Evolutionary conservation across 805 yeast species (phyloP), one percentile per base, ranked within the genome.

Genomic region (Candida tammaniensis): DNA sequence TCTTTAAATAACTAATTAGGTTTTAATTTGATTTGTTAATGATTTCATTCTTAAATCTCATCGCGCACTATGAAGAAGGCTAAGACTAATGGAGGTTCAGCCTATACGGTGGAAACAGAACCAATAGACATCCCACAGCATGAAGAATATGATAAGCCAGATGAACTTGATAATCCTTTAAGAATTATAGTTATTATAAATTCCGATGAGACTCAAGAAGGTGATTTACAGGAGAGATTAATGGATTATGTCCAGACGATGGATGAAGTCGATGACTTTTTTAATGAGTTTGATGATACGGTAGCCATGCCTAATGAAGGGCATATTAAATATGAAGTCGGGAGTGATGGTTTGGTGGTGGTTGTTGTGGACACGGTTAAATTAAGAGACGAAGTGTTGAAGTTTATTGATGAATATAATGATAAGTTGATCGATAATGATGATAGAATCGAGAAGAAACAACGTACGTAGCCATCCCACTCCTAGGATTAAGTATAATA

Each of bases 331-430:
- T 76, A 76, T 45, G 81, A 76, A 41, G 80, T 75, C 2, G 80
- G 81, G 4, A 72, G 78, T 32, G 82, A 76, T 47, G 82, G 82
- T 4, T 54, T 76, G 35, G 76, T 76, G 36, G 75, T 76, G 36
- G 64, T 76, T 18, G 61, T 76, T n/a, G 79, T 73, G 21, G 74
- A 71, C 39, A 56, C 59, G 5, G 38, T 46, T 13, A 57, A 51
- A 20, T 54, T 76, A 44, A 62, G 59, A 39, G 53, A 53, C 13
- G 49, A 48, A 21, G 75, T 66, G 20, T 54, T 68, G 41, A 45
- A 51, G 29, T 75, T 70, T 50, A 62, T 76, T 18, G 76, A 70
- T 39, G 59, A 54, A 7, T 66, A 56, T 43, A 51, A 41, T 27
- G 44, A 38, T n/a, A 29, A 30, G 16, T 33, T 33, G 28, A 29